Base-by-base conservation (phyloP, 2,329 filamentous ascomycete genomes). In the Xylariaceae sp. region DNA sequence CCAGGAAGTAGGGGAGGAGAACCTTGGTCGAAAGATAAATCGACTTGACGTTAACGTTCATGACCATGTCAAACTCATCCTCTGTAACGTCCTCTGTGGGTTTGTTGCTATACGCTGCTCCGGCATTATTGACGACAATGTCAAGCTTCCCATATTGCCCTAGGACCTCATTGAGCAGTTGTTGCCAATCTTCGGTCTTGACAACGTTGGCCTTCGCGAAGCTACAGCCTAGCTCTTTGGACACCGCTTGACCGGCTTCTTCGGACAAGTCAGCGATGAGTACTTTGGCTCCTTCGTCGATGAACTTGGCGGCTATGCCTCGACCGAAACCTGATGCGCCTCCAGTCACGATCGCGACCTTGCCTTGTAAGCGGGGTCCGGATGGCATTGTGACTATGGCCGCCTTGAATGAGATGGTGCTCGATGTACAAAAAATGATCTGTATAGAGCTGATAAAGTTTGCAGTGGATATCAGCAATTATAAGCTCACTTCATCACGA, bases 61-160 rank as follows among this genome's bases (percentile, higher is more conserved):
- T 59, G 9, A 66, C 42, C 30, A 58, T 63, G 39, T 61, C 52
- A 53, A 61, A 72, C 42, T 65, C 50, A 4, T 55, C 52, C 41
- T 61, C 64, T 4, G 60, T 59, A 15, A 65, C 61, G 2, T 61
- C 59, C 7, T 54, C 52, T 18, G 69, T 46, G 4, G 49, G 41
- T 17, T 45, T 48, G 2, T 28, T 45, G n/a, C 53, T 51, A 1
- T 57, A 51, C 9, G 55, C 59, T 9, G 79, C 66, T 18, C 71
- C 77, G 12, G 75, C 76, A 45, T 74, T 76, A 61, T 79, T 78
- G 51, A 79, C 57, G 3, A 81, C 62, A 7, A 78, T 61, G 55
- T 81, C 18, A 64, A 26, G 22, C 6, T 11, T 6, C 6, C 22
- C 65, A 43, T 71, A 75, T 8, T 39, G 35, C 19, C 33, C 16